Evolutionary conservation across 768 basidiomycete species (phyloP).

Genomic region (Lactarius evosmus): DNA sequence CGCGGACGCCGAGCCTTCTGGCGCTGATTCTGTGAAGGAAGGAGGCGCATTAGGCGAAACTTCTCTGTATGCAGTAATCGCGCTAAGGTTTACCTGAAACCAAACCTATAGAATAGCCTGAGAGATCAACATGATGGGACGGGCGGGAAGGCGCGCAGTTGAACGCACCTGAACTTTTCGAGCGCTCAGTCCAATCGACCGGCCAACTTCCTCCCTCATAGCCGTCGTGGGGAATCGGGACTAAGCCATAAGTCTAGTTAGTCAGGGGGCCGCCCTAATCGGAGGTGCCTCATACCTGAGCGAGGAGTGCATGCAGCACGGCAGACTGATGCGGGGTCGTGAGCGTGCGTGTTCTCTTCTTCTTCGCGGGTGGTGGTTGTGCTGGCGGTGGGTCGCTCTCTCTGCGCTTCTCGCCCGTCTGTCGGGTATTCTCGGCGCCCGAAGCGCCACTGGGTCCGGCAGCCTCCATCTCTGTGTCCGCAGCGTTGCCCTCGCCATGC

Average conservation of each 20-base stretch:
- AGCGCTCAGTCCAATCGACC: conserved; percentile 83
- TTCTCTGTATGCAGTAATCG: conserved; percentile 10
- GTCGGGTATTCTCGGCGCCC: conserved; percentile 35
- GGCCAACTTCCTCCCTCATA: conserved; percentile 84
- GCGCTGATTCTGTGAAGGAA: conserved; percentile 67
- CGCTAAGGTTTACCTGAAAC: conserved; percentile 65
- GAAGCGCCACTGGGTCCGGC: conserved; percentile 42
- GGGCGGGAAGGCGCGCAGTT: conserved; percentile 18
- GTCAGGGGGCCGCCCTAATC: conserved; percentile 14
- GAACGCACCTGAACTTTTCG: conserved; percentile 81
- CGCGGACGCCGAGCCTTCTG: conserved; percentile 82
- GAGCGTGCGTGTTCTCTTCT: conserved; percentile 78
- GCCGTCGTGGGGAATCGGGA: conserved; percentile 88
- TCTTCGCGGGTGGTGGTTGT: conserved; percentile 52
- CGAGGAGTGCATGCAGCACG: conserved; percentile 82
- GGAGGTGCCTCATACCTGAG: conserved; percentile 53
- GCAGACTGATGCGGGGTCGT: conserved; percentile 88
- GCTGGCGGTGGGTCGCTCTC: conserved; percentile 36
- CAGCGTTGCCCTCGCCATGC: conserved; percentile 40
- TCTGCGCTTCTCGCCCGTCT: conserved; percentile 14
- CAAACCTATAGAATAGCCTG: conserved; percentile 64
- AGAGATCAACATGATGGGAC: conserved; percentile 24
- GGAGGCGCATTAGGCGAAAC: conserved; percentile 26
- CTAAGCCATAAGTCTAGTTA: conserved; percentile 37
- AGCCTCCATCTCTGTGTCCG: conserved; percentile 56